Evolutionary conservation across 257 asterid genomes (phyloP), one percentile per base, ranked within the genome.

Genomic region (Penstemon newberryi): DNA sequence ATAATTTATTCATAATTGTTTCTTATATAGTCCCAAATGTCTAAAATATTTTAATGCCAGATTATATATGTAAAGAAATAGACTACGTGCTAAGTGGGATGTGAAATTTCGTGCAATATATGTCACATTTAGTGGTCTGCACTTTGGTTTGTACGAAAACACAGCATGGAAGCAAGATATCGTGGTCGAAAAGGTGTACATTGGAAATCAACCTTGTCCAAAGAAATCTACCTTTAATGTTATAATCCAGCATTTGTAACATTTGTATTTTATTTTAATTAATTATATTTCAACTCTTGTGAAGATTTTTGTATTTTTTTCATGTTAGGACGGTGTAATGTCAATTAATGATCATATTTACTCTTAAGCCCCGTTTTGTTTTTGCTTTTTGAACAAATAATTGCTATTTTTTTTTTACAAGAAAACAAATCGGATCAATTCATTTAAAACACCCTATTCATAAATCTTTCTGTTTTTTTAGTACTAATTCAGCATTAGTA

Each of bases 171-270:
- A 86, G 71, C 64, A 76, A 77, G 87, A 81, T 56, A 86, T 52
- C 95, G 97, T 86, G 93, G 92, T 90, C 91, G 81, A 81, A 70
- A 90, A 91, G 95, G 80, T 74, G 86, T 80, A 85, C 78, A 66
- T 82, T 75, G 84, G 73, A 69, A 81, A 65, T 62, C 79, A 78
- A 75, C 57, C 43, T 64, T 60, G 69, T 11, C 69, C 57, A 57
- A 54, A 57, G 61, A 75, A 75, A 12, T 60, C 44, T 6, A 3
- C 53, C 11, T 61, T 42, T 42, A 43, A 42, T 18, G 66, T 61
- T 61, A 25, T 19, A 3, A 61, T 61, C 15, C 5, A 18, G 41
- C 8, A 62, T 7, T 13, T 41, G 4, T 44, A 44, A 62, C 44
- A 18, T 4, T n/a, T 62, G 67, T 62, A 43, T 36, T 62, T 8